Evolutionary conservation across 352 stramenopile species (phyloP).

Genomic region (Pelagophyceae sp.): DNA sequence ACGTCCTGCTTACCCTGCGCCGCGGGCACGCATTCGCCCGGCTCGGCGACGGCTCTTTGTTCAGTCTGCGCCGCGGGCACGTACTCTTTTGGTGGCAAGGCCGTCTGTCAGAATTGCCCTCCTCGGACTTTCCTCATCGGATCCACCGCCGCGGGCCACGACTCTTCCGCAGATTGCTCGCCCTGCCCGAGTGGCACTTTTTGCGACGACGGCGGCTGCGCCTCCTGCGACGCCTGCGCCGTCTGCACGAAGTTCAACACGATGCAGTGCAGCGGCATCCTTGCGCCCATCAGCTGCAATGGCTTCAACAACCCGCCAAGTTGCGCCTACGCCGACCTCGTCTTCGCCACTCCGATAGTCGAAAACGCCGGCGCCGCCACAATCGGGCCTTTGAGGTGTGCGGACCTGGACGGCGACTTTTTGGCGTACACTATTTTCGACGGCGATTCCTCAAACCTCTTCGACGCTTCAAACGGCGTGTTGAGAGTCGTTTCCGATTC

Average conservation of each 20-base stretch:
- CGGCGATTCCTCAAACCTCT: too few species aligned
- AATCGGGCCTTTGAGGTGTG: neutral
- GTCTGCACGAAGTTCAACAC: neutral
- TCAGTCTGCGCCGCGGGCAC: neutral
- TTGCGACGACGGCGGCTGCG: neutral
- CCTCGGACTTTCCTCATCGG: neutral
- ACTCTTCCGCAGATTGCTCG: neutral
- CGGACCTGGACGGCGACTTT: neutral
- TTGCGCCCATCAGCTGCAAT: too few species aligned
- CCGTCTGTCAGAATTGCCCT: neutral
- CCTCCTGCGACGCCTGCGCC: neutral
- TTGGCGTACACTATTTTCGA: neutral
- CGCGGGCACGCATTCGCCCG: neutral
- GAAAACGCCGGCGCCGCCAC: neutral
- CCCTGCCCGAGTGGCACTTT: neutral
- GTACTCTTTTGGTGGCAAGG: neutral
- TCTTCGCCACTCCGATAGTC: neutral
- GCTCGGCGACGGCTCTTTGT: neutral
- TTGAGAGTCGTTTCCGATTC: neutral
- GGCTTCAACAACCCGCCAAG: neutral
- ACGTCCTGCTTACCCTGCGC: neutral
- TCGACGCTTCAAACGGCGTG: neutral
- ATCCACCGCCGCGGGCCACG: neutral
- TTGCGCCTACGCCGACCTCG: neutral
- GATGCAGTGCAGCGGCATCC: too few species aligned